Percentiles rank a stretch among this genome's conserved stretches.
These are phyloP conservation scores for Skeletonema tropicum DNA, from an alignment of 108 stramenopile genomes.

Conservation along the genomic window DNA sequence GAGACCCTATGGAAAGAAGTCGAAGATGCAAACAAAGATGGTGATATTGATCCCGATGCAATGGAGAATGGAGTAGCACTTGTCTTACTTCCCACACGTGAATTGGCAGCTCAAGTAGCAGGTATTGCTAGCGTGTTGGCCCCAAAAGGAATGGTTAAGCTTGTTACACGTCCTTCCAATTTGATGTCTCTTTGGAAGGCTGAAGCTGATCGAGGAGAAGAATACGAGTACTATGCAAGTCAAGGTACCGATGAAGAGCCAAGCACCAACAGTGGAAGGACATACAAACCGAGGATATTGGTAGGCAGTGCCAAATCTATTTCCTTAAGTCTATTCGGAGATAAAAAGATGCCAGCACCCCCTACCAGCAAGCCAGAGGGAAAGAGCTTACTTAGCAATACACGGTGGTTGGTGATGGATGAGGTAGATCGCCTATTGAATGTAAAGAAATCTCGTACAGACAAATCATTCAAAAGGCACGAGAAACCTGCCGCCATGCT, in stretches of 20 bases:
- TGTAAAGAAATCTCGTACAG: conserved; percentile 52
- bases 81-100: conserved; percentile 92
- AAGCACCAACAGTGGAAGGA: conserved; percentile 8
- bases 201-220: conserved; percentile 37
- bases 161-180: conserved; percentile 77
- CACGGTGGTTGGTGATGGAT: conserved; percentile 79
- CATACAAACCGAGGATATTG: conserved; percentile 62
- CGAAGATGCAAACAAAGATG: conserved; percentile 16
- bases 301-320: conserved; percentile 86
- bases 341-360: conserved; percentile 71
- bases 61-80: conserved; percentile 53
- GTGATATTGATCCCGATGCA: conserved; percentile 31
- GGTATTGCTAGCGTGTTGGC: conserved; percentile 80
- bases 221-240: conserved; percentile 50
- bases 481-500: conserved; percentile 90
- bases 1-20: conserved; percentile 75
- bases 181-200: conserved; percentile 55
- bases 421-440: conserved; percentile 81
- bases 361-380: conserved; percentile 86
- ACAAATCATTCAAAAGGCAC: conserved; percentile 53
- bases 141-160: conserved; percentile 85
- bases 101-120: conserved; percentile 93
- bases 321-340: conserved; percentile 71
- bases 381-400: conserved; percentile 58
- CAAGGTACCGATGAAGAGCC: conserved; percentile 32